Conservation (phyloP, 192 early-diverging fungal genomes). For the Mortierella claussenii region DNA sequence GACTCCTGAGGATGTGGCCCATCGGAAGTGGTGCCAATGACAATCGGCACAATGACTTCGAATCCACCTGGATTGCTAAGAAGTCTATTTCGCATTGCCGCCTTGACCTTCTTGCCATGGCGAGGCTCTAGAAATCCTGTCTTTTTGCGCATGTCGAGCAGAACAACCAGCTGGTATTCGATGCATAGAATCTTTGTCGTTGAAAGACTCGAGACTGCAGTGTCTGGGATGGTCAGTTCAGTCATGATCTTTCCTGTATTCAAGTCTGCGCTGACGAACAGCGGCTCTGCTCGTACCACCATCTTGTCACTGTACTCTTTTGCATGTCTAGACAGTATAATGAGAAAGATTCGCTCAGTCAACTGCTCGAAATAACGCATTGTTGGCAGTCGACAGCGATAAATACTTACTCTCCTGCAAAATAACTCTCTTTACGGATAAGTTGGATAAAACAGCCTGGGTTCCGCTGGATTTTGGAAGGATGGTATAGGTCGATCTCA, state of each 20-base stretch:
- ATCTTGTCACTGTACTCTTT: conserved; percentile 22
- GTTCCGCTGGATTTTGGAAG: conserved; percentile 8
- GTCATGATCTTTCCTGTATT: conserved; percentile 24
- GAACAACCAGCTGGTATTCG: conserved; percentile 25
- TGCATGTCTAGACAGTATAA: conserved; percentile 10
- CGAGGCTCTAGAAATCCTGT: conserved; percentile 15
- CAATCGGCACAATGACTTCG: conserved; percentile 18
- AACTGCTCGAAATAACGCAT: background rate
- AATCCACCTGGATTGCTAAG: conserved; percentile 27
- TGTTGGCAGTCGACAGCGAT: too few relatives aligned
- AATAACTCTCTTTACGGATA: conserved; percentile 17
- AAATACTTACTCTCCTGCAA: conserved; percentile 42
- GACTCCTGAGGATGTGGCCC: conserved; percentile 1
- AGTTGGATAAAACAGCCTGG: conserved; percentile 32
- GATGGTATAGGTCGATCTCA: conserved; percentile 28
- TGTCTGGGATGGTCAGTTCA: conserved; percentile 21
- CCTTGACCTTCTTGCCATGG: conserved; percentile 8
- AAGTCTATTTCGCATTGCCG: conserved; percentile 5
- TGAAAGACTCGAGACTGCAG: conserved; percentile 11
- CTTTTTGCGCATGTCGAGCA: conserved; percentile 35
- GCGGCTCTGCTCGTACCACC: conserved; percentile 2
- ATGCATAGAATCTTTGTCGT: conserved; percentile 26
- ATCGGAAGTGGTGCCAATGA: conserved; percentile 35
- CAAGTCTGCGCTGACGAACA: conserved; percentile 2
- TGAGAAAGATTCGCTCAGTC: background rate